Percentiles rank a stretch among this genome's conserved stretches.
These are phyloP conservation scores for Citeromyces nyonsensis DNA, from an alignment of 805 yeast species.

Conservation along the genomic window DNA sequence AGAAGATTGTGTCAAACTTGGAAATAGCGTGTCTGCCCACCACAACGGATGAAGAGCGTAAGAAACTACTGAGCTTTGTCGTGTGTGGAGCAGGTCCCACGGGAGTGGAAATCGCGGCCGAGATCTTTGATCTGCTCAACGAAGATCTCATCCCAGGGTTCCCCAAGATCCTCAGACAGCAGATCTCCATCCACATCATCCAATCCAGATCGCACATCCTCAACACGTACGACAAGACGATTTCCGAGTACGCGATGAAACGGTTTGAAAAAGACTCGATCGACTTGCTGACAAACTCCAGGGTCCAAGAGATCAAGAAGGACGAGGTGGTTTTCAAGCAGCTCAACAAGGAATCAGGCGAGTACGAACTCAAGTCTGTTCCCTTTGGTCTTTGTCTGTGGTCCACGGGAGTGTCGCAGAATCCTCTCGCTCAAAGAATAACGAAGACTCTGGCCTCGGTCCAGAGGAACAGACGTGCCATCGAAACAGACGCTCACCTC, in stretches of 20 bases:
- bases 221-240: constrained; percentile 53
- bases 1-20: constrained; percentile 34
- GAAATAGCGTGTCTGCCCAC: constrained; percentile 56
- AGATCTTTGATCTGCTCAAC: constrained; percentile 47
- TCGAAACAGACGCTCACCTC: constrained; percentile 61
- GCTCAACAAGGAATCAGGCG: constrained; percentile 23
- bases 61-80: constrained; percentile 42
- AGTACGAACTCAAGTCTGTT: constrained; percentile 23
- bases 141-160: constrained; percentile 43
- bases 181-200: constrained; percentile 50
- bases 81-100: constrained; percentile 71
- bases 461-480: constrained; percentile 54
- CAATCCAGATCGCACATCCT: constrained; percentile 55
- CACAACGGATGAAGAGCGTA: constrained; percentile 46
- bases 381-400: constrained; percentile 60
- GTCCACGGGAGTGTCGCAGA: constrained; percentile 66
- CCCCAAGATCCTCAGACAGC: constrained; percentile 46
- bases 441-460: constrained; percentile 26
- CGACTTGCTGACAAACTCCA: constrained; percentile 46
- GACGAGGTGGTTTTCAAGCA: constrained; percentile 46
- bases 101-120: constrained; percentile 65
- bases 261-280: constrained; percentile 48
- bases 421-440: constrained; percentile 42
- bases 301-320: constrained; percentile 41
- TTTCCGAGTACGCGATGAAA: constrained; percentile 48